Percentiles rank a stretch among this genome's conserved stretches.
phyloP scores from a whole-genome alignment of 2,329 filamentous ascomycete genomes.

The Ilyonectria destructans region DNA sequence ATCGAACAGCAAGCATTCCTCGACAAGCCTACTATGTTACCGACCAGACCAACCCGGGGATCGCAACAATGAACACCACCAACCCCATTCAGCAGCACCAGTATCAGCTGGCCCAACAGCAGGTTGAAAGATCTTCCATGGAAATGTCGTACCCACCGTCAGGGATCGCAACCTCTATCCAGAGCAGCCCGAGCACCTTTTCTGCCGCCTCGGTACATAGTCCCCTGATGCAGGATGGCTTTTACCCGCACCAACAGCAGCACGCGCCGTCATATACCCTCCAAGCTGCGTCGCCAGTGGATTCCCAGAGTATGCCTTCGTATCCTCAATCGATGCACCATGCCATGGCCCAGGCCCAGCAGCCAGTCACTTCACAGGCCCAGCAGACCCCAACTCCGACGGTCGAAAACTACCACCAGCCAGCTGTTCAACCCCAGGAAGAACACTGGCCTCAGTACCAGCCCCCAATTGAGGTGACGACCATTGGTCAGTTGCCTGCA shows the following conservation, averaged over 20 bases:
- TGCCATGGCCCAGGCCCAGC: slow-evolving; percentile 52
- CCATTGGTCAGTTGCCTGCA: slow-evolving; percentile 67
- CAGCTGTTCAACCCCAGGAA: slow-evolving; percentile 60
- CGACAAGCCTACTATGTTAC: slow-evolving; percentile 71
- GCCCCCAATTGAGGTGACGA: slow-evolving; percentile 70
- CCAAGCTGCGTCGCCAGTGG: slow-evolving; percentile 64
- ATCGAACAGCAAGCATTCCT: slow-evolving; percentile 65
- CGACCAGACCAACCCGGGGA: slow-evolving; percentile 74
- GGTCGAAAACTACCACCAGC: slow-evolving; percentile 55
- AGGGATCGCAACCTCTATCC: slow-evolving; percentile 66
- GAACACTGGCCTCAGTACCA: slow-evolving; percentile 74
- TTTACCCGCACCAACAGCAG: slow-evolving; percentile 71
- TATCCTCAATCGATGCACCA: slow-evolving; percentile 62
- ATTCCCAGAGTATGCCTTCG: slow-evolving; percentile 62
- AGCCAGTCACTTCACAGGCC: slow-evolving; percentile 55
- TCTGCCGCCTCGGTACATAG: slow-evolving; percentile 71
- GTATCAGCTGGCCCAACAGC: slow-evolving; percentile 69
- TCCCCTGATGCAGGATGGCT: slow-evolving; percentile 68
- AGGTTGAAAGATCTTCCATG: slow-evolving; percentile 62
- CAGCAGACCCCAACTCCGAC: slow-evolving; percentile 47
- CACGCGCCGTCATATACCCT: slow-evolving; percentile 66
- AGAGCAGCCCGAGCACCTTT: slow-evolving; percentile 73
- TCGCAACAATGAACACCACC: slow-evolving; percentile 74
- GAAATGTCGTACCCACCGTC: slow-evolving; percentile 68
- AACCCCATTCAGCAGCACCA: slow-evolving; percentile 64